Conservation (phyloP, 495 filamentous ascomycete genomes). For the Penicillium lagena region DNA sequence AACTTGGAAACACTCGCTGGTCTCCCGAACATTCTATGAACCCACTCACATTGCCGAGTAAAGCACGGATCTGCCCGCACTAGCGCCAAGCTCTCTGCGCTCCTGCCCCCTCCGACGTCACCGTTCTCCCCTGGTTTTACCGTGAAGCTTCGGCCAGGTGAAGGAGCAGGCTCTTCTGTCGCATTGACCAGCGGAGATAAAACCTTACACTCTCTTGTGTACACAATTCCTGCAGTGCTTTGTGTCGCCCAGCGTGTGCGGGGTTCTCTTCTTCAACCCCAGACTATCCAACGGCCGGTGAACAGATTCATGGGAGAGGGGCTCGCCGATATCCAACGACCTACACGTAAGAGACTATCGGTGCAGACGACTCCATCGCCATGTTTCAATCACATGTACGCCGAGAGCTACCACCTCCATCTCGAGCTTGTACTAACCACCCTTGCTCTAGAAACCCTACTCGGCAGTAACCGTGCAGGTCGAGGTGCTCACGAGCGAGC, state of each 20-base stretch:
- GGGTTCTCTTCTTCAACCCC: constrained; percentile 4
- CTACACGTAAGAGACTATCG: background rate
- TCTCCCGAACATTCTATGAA: too few relatives aligned
- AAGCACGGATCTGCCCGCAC: background rate
- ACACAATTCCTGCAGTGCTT: background rate
- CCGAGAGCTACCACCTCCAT: background rate
- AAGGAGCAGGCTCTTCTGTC: too few relatives aligned
- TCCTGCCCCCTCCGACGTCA: constrained; percentile 18
- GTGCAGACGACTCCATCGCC: constrained; percentile 2
- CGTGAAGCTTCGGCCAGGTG: background rate
- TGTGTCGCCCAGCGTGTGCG: constrained; percentile 11
- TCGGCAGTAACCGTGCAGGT: constrained; percentile 92
- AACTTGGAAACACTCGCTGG: too few relatives aligned
- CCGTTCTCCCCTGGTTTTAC: background rate
- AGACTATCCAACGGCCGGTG: too few relatives aligned
- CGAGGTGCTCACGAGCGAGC: constrained; percentile 82
- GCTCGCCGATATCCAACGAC: background rate
- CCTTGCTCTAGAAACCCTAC: constrained; percentile 65
- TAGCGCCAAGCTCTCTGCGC: constrained; percentile 2
- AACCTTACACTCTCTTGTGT: background rate
- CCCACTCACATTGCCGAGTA: too few relatives aligned
- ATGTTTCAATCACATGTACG: constrained; percentile 40
- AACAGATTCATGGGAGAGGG: too few relatives aligned
- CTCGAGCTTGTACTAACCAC: too few relatives aligned
- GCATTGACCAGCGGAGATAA: too few relatives aligned